Conservation (phyloP, 495 filamentous ascomycete genomes). For the Terfezia boudieri region DNA sequence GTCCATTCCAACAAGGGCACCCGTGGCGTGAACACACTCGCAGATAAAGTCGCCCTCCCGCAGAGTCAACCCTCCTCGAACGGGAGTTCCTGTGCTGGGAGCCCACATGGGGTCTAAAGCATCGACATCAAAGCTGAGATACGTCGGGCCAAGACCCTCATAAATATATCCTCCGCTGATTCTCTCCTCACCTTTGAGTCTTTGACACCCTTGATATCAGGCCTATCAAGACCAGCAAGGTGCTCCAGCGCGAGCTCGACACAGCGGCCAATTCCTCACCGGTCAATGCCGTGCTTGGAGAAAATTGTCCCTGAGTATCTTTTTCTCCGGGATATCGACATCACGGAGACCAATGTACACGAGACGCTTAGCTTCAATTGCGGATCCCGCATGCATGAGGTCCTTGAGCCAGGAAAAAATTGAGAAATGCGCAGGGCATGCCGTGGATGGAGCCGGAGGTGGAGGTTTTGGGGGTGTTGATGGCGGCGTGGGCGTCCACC, state of each 20-base stretch:
- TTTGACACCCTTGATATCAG: conserved; percentile 31
- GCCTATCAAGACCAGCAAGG: not conserved
- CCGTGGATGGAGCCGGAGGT: conserved; percentile 89
- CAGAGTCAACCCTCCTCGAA: conserved; percentile 84
- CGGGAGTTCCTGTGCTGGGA: conserved; percentile 85
- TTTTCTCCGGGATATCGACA: conserved; percentile 81
- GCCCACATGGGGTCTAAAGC: conserved; percentile 83
- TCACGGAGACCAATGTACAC: conserved; percentile 95
- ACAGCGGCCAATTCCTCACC: conserved; percentile 84
- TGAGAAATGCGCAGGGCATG: conserved; percentile 84
- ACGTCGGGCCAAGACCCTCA: conserved; percentile 70
- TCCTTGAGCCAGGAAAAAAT: conserved; percentile 74
- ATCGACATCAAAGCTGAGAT: conserved; percentile 93
- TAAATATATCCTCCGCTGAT: not conserved
- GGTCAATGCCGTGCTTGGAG: conserved; percentile 95
- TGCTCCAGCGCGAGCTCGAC: conserved; percentile 72
- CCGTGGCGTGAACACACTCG: conserved; percentile 85
- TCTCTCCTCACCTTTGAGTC: conserved; percentile 2
- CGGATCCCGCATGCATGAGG: conserved; percentile 24
- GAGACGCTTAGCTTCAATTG: conserved; percentile 54
- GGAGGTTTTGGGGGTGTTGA: conserved; percentile 84
- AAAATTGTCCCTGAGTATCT: conserved; percentile 79
- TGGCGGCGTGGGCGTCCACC: conserved; percentile 96
- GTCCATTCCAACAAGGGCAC: conserved; percentile 76
- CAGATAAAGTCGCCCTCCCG: conserved; percentile 96